Conservation (phyloP, 176 grass and related monocot species). For the Luzula sylvatica region DNA sequence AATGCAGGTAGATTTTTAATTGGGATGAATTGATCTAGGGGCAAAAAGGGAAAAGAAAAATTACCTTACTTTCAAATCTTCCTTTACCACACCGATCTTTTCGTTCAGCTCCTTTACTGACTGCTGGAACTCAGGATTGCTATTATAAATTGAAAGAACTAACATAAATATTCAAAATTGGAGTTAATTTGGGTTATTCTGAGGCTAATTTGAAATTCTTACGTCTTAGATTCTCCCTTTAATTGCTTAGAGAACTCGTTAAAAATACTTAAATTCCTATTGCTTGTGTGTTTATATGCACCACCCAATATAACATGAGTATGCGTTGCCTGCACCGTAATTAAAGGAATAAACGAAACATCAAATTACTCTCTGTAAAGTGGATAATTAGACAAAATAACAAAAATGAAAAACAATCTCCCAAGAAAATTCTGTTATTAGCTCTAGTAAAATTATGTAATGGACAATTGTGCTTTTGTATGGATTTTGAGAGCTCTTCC, state of each 20-base stretch:
- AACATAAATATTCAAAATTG: conserved; percentile 1
- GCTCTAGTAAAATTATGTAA: too few species aligned
- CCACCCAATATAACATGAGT: conserved; percentile 26
- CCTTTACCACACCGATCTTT: conserved; percentile 80
- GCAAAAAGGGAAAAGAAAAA: conserved; percentile 9
- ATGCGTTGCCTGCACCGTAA: conserved; percentile 25
- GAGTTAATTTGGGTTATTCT: background rate
- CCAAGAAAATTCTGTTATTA: too few species aligned
- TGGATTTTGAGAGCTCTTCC: too few species aligned
- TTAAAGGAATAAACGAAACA: conserved; percentile 1
- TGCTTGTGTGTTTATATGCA: conserved; percentile 36
- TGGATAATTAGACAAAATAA: background rate
- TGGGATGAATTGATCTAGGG: background rate
- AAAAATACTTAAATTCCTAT: conserved; percentile 80
- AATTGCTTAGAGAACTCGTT: conserved; percentile 96
- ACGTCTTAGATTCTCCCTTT: conserved; percentile 89
- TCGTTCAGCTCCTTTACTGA: conserved; percentile 75
- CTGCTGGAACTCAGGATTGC: conserved; percentile 87
- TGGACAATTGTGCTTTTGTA: too few species aligned
- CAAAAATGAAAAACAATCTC: background rate
- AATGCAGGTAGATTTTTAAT: conserved; percentile 1
- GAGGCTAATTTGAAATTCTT: background rate
- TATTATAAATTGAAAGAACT: conserved; percentile 28
- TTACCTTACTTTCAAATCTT: conserved; percentile 94
- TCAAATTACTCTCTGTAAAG: background rate